Conservation (phyloP, 2,329 filamentous ascomycete genomes). For the Emydomyces testavorans region DNA sequence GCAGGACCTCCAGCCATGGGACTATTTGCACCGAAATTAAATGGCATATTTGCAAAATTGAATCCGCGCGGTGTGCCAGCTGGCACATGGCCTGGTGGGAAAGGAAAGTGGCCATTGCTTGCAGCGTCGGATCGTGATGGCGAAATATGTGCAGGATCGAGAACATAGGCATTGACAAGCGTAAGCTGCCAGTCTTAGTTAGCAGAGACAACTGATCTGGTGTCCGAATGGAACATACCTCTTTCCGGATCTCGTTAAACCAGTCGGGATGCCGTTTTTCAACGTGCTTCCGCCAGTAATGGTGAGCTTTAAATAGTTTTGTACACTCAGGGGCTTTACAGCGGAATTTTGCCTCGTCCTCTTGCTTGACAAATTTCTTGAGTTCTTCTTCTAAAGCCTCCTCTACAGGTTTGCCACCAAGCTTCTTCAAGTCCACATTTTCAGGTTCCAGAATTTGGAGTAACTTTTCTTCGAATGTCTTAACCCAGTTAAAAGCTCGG, state of each 20-base stretch:
- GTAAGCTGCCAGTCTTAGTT: conserved; percentile 49
- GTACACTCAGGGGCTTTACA: conserved; percentile 94
- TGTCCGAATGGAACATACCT: conserved; percentile 49
- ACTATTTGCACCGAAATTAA: conserved; percentile 42
- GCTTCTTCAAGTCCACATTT: conserved; percentile 72
- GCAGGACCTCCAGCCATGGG: conserved; percentile 29
- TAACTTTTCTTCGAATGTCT: conserved; percentile 95
- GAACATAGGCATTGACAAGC: conserved; percentile 85
- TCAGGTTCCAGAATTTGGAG: conserved; percentile 85
- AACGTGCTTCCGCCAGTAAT: conserved; percentile 96
- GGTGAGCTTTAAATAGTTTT: conserved; percentile 92
- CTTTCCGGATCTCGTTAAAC: conserved; percentile 65
- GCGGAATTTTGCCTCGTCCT: conserved; percentile 92
- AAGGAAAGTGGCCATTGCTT: conserved; percentile 88
- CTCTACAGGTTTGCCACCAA: conserved; percentile 77
- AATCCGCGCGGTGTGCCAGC: conserved; percentile 85
- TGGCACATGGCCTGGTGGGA: conserved; percentile 60
- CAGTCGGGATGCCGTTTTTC: conserved; percentile 92
- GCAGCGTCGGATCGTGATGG: conserved; percentile 88
- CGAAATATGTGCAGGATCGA: conserved; percentile 89
- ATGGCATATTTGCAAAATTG: conserved; percentile 62
- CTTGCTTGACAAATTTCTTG: conserved; percentile 80
- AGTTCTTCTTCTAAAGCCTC: conserved; percentile 82
- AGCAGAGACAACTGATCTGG: background rate
- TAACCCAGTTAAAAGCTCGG: conserved; percentile 96